Evolutionary conservation across 441 rosid genomes (phyloP), one percentile per base, ranked within the genome.

Genomic region (Cnidoscolus chayamansa): DNA sequence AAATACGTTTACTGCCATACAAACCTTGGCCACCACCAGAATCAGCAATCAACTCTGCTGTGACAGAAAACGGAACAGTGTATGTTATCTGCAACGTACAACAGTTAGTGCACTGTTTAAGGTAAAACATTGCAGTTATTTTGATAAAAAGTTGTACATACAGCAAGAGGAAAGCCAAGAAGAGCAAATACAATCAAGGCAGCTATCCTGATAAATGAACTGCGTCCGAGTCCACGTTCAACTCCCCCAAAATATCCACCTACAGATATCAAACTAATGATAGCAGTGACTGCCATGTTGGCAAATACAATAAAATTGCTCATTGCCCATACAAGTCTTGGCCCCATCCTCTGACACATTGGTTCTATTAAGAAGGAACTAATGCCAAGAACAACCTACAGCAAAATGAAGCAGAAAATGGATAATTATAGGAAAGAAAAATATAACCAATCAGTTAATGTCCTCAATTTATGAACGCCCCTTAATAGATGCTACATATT

Each of bases 21-120:
- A 66, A 69, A 94, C 97, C 99, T 88, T 92, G 97, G 71, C 98
- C 98, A 19, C 99, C 97, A 7, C 96, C 97, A 3, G 99, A 89
- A 76, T 89, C 96, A 78, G 97, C 96, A 75, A 96, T 95, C 83
- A 95, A 80, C 82, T 94, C 96, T 35, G 97, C 93, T 47, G 98
- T 94, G 78, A 92, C 87, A 37, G 97, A 88, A 82, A 89, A 94
- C 48, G 97, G 97, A 60, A 94, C 97, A 74, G 97, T 94, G 72
- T 90, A 92, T 65, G 93, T 92, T 73, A 94, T 90, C 98, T 94
- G 86, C 85, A 77, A 68, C 35, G 72, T 17, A 70, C 15, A 35
- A 68, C 30, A 63, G 70, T 74, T 72, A 77, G 48, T 54, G 43
- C 25, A 47, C 43, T 67, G 35, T 37, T 40, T 54, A 35, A 64